These are phyloP conservation scores for Picochlorum sp. DNA, from an alignment of 139 green algal species.

Conservation along the genomic window DNA sequence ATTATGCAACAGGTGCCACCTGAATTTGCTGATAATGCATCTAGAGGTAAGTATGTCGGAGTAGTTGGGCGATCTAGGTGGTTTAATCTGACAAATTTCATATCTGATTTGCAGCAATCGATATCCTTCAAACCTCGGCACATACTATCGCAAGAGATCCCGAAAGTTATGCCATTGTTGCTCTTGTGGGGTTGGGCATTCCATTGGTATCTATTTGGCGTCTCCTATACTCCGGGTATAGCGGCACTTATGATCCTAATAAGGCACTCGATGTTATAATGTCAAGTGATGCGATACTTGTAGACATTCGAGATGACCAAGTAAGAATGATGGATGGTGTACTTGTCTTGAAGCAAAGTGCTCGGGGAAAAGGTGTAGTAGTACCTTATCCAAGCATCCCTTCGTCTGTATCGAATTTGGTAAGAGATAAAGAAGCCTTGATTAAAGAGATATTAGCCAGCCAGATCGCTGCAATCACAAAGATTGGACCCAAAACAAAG, in stretches of 20 bases:
- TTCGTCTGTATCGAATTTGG: slow-evolving; percentile 7
- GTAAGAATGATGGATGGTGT: slow-evolving; percentile 26
- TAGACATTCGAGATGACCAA: slow-evolving; percentile 40
- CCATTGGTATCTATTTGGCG: slow-evolving; percentile 17
- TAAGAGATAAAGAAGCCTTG: slow-evolving; percentile 18
- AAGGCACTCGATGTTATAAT: slow-evolving; percentile 19
- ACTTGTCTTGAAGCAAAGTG: slow-evolving; percentile 32
- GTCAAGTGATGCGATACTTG: slow-evolving; percentile 32
- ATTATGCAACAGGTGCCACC: too few relatives aligned
- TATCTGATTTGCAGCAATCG: too few relatives aligned
- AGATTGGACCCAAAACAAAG: slow-evolving; percentile 1
- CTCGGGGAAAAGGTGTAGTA: slow-evolving; percentile 30
- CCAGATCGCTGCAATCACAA: slow-evolving; percentile 22
- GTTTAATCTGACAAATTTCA: too few relatives aligned
- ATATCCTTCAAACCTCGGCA: too few relatives aligned
- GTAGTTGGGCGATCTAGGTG: too few relatives aligned
- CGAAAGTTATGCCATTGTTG: not conserved
- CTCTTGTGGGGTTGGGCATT: slow-evolving; percentile 19
- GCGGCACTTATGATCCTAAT: slow-evolving; percentile 22
- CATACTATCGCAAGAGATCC: slow-evolving; percentile 12
- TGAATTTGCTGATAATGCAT: too few relatives aligned
- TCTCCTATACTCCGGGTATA: slow-evolving; percentile 29
- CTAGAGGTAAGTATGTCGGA: too few relatives aligned
- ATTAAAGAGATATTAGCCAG: slow-evolving; percentile 21
- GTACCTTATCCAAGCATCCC: slow-evolving; percentile 16